A percentile compares a stretch with the other conserved stretches of the same genome.
Evolutionary conservation across 2,329 filamentous ascomycete species (phyloP).

Genomic region (Aurifilum marmelostoma): DNA sequence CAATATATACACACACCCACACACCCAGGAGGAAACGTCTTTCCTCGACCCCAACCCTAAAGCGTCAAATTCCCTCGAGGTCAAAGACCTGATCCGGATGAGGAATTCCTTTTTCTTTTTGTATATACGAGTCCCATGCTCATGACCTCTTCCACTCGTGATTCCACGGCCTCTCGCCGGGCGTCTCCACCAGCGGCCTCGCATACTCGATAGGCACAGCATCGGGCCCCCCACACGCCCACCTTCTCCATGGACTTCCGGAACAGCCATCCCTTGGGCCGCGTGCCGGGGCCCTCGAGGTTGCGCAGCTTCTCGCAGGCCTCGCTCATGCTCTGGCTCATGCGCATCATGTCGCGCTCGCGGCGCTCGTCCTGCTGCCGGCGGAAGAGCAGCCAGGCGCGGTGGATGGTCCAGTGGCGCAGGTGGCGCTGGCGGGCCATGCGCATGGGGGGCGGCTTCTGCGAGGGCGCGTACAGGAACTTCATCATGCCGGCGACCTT

Average conservation of each 20-base stretch:
- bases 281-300: conserved; percentile 58
- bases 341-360: conserved; percentile 73
- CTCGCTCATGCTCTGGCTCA: conserved; percentile 79
- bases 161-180: conserved; percentile 82
- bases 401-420: conserved; percentile 98
- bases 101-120: not conserved
- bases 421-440: conserved; percentile 86
- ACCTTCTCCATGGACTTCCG: conserved; percentile 90
- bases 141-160: conserved; percentile 78
- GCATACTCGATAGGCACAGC: conserved; percentile 92
- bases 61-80: not conserved
- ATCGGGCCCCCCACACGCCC: conserved; percentile 71
- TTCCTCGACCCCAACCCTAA: not conserved
- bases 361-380: conserved; percentile 67
- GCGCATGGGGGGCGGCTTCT: conserved; percentile 68
- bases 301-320: conserved; percentile 83
- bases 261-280: conserved; percentile 75
- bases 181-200: conserved; percentile 80
- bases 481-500: conserved; percentile 40
- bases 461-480: conserved; percentile 38
- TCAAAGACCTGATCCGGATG: too few species aligned
- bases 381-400: conserved; percentile 85
- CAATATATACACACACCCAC: not conserved
- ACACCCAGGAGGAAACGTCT: not conserved
- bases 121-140: not conserved